Base-by-base conservation (phyloP, 352 stramenopile genomes). In the Thalassiosira livingstoniorum region DNA sequence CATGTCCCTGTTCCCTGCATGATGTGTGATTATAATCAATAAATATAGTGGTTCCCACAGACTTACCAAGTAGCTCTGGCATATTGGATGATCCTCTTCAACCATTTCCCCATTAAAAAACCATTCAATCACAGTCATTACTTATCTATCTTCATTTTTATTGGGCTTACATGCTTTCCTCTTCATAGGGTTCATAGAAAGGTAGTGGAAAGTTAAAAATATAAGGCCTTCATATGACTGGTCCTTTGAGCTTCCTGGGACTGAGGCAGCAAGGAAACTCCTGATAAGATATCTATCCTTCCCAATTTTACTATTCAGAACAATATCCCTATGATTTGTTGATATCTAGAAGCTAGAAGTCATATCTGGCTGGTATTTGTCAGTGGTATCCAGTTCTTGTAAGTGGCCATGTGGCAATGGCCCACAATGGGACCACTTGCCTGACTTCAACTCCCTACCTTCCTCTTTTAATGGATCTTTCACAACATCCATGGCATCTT, bases 1-100 rank as follows among this genome's bases (percentile, higher is more conserved):
- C 32, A 82, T 89, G 0, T 87, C 54, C 7, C 53, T 18, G 34
- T 91, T 87, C 13, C 69, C 58, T 3, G 73, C 76, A 57, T 90
- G 77, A 54, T 91, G 67, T 23, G 83, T n/a, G n/a, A n/a, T n/a
- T n/a, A n/a, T n/a, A 64, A 75, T 91, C 73, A 4, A 79, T 64
- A 65, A 81, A 90, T 1, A 15, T 31, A 18, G 34, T 39, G 0
- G 78, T 55, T 15, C 25, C 21, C 3, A 89, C 61, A 23, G 57
- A 7, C 1, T 60, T 25, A 0, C 85, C 85, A 2, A 80, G 68
- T 63, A 70, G 60, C 39, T 75, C 58, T 2, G 65, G 85, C 47
- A 80, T 78, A 2, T 75, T 37, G 35, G 32, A 25, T 42, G 78
- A 63, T 29, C 86, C 71, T 21, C 75, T 64, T 57, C 86, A 58